Percentiles rank a stretch among this genome's conserved stretches.
phyloP scores from a whole-genome alignment of 176 grass and related monocot species.

The Avena atlantica region DNA sequence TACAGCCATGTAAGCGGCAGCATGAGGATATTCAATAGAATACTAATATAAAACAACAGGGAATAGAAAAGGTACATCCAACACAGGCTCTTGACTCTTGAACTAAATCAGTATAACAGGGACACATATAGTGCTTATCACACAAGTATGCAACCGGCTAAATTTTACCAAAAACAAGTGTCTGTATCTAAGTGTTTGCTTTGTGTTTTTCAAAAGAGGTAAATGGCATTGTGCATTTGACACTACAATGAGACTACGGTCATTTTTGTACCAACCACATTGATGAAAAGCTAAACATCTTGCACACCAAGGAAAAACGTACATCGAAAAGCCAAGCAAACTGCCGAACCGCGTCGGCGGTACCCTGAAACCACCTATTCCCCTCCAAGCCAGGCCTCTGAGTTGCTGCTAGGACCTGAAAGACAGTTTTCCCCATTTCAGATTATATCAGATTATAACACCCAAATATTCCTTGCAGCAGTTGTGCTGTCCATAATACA shows the following conservation, averaged over 20 bases:
- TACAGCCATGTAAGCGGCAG: neutral
- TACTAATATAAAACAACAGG: neutral
- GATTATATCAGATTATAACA: conserved; percentile 14
- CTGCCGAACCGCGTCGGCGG: conserved; percentile 83
- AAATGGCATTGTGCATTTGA: neutral
- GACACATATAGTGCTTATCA: neutral
- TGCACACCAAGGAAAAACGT: neutral
- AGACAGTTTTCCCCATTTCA: neutral
- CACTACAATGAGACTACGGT: neutral
- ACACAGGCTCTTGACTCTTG: neutral
- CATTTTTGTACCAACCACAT: too few relatives aligned
- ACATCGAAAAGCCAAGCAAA: conserved; percentile 97
- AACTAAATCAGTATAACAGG: neutral
- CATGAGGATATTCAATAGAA: neutral
- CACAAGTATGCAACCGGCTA: neutral
- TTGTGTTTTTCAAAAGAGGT: neutral
- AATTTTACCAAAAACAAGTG: neutral
- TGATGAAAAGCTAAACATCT: too few relatives aligned
- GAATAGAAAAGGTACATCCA: neutral
- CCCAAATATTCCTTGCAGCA: neutral
- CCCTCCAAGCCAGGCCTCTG: conserved; percentile 78
- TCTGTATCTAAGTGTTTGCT: neutral
- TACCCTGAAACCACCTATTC: conserved; percentile 92
- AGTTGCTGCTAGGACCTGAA: conserved; percentile 87
- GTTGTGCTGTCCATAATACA: too few relatives aligned